These are phyloP conservation scores for Collybia mongolica DNA, from an alignment of 768 basidiomycete species.

Conservation along the genomic window DNA sequence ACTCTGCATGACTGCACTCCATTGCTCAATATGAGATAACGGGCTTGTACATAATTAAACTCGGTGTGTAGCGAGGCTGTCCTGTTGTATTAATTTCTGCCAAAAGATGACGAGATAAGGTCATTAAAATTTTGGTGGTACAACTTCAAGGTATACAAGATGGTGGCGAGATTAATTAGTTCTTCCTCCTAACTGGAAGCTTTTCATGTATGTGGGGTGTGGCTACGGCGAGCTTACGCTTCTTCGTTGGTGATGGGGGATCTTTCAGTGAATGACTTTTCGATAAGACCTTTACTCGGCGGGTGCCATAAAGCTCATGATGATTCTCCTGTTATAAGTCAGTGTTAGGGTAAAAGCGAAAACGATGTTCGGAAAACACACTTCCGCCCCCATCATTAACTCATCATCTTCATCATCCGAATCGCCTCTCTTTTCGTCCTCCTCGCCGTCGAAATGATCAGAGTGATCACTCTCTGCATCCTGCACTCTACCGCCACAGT, in stretches of 20 bases:
- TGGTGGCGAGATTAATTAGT: neutral
- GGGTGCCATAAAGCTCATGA: slow-evolving; percentile 31
- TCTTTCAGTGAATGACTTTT: slow-evolving; percentile 11
- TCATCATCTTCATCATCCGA: slow-evolving; percentile 55
- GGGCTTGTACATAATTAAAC: slow-evolving; percentile 5
- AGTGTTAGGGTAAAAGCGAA: neutral
- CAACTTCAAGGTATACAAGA: neutral
- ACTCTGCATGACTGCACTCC: slow-evolving; percentile 9
- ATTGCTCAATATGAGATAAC: slow-evolving; percentile 5
- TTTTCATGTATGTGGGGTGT: neutral
- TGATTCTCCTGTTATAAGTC: slow-evolving; percentile 33
- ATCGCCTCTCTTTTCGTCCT: slow-evolving; percentile 29
- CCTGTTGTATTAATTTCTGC: slow-evolving; percentile 9
- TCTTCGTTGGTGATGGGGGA: slow-evolving; percentile 24
- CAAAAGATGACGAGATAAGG: slow-evolving; percentile 7
- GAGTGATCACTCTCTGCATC: slow-evolving; percentile 3
- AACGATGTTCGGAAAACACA: slow-evolving; percentile 19
- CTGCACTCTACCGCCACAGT: neutral
- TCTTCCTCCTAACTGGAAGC: slow-evolving; percentile 9
- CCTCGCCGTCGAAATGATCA: slow-evolving; percentile 21
- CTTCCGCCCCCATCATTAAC: slow-evolving; percentile 60
- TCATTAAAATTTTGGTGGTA: neutral
- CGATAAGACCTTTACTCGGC: slow-evolving; percentile 11
- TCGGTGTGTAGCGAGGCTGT: slow-evolving; percentile 5
- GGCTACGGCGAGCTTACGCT: slow-evolving; percentile 24